Percentiles rank a stretch among this genome's conserved stretches.
These are phyloP conservation scores for Diospyros lotus DNA, from an alignment of 148 eudicot species.

Conservation along the genomic window DNA sequence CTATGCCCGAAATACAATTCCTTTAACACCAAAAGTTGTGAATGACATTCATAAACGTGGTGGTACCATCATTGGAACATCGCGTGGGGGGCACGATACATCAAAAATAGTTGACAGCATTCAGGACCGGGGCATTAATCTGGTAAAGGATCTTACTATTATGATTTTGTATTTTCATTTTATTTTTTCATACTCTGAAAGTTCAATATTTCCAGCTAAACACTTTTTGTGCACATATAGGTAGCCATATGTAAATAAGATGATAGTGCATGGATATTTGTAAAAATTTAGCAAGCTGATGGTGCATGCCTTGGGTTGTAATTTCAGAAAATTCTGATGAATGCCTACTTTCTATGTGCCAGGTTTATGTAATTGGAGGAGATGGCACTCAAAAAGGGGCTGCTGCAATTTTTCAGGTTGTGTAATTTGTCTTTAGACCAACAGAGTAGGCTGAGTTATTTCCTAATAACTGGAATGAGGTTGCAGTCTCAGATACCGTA, in stretches of 20 bases:
- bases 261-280: background rate
- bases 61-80: slow-evolving; percentile 23
- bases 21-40: slow-evolving; percentile 15
- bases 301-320: too few species aligned
- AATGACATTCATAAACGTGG: slow-evolving; percentile 23
- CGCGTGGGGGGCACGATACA: slow-evolving; percentile 11
- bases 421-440: too few species aligned
- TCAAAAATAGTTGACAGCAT: slow-evolving; percentile 23
- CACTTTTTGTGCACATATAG: background rate
- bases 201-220: background rate
- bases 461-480: too few species aligned
- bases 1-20: slow-evolving; percentile 19
- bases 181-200: background rate
- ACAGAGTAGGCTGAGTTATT: too few species aligned
- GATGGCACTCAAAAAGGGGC: slow-evolving; percentile 63
- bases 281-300: too few species aligned
- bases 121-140: slow-evolving; percentile 24
- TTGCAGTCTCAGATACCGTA: background rate
- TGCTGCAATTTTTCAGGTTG: slow-evolving; percentile 49
- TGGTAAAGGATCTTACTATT: slow-evolving; percentile 6
- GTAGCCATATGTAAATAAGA: background rate
- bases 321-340: background rate
- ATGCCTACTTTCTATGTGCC: slow-evolving; percentile 6
- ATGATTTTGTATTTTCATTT: background rate
- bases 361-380: slow-evolving; percentile 57